Base-by-base conservation (phyloP, 2,329 filamentous ascomycete species). In the Paracoccidioides lutzii region DNA sequence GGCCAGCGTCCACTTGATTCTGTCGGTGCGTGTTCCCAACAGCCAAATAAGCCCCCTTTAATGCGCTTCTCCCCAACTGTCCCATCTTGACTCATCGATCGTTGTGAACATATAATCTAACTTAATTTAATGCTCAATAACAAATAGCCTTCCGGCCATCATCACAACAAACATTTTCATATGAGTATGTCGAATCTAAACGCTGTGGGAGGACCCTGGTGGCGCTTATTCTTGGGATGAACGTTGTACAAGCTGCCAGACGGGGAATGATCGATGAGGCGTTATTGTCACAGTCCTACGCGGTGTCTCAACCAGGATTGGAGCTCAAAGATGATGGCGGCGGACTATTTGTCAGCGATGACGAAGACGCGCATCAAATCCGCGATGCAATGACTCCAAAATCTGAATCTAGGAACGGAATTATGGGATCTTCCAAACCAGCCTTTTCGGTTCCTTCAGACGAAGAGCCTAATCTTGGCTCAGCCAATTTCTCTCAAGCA, bases 171-270 rank as follows among this genome's bases (percentile, higher is more conserved):
- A 69, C 71, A 14, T 80, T 78, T 59, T 82, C 79, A 0, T 66
- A 75, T 22, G 69, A 61, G 4, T 71, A 79, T 52, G 81, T 84
- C 14, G 81, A 84, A 63, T 68, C 69, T 32, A 85, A 85, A 66
- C 75, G 81, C 42, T 71, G 74, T 55, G 74, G 75, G 28, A 75
- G 81, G 60, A 76, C 72, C 1, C 66, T 81, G n/a, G 75, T 76
- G 28, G 77, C 81, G 7, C 68, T 84, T 33, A 77, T 83, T 54
- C 74, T 78, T 62, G 81, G 81, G 12, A 69, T 81, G 64, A 76
- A 69, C 46, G 74, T 82, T 48, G 69, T 69, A 46, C 72, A 78
- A 61, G 79, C 81, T 15, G 72, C 71, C 44, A 68, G 65, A 14
- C 66, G 73, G 46, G 76, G 76, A 7, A 72, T 80, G 69, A 67